Conservation (phyloP, 768 basidiomycete genomes). For the Rubroboletus satanas region DNA sequence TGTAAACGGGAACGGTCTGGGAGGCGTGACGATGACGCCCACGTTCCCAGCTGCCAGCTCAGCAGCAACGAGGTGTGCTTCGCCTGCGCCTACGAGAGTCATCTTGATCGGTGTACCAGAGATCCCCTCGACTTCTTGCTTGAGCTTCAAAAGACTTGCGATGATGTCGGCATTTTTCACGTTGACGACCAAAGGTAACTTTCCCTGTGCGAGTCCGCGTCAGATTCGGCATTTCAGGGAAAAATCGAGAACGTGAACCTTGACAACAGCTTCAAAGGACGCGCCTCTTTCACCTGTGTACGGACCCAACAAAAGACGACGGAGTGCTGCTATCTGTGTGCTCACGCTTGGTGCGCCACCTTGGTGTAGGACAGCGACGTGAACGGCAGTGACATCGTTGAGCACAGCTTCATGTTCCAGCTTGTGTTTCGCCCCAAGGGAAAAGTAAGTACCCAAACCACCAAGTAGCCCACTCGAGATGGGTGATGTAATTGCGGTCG, state of each 20-base stretch:
- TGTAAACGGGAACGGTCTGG: constrained; percentile 56
- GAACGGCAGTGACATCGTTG: constrained; percentile 62
- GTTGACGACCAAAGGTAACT: constrained; percentile 59
- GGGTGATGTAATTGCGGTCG: constrained; percentile 62
- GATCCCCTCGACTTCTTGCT: constrained; percentile 45
- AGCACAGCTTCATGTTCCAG: constrained; percentile 63
- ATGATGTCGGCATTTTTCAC: constrained; percentile 76
- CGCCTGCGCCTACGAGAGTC: constrained; percentile 57
- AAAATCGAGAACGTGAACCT: constrained; percentile 24
- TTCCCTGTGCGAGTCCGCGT: constrained; percentile 38
- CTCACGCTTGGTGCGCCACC: constrained; percentile 45
- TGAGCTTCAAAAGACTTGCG: constrained; percentile 60
- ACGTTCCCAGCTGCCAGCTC: constrained; percentile 53
- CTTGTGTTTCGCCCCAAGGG: constrained; percentile 52
- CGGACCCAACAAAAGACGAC: constrained; percentile 41
- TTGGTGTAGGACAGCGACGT: constrained; percentile 43
- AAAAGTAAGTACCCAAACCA: constrained; percentile 63
- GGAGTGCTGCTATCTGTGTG: constrained; percentile 57
- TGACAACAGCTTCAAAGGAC: constrained; percentile 35
- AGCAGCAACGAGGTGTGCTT: constrained; percentile 45
- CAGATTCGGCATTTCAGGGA: constrained; percentile 1
- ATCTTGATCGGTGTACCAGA: constrained; percentile 33
- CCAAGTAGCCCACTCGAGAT: constrained; percentile 49
- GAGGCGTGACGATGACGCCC: constrained; percentile 64
- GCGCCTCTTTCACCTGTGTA: constrained; percentile 24